Percentiles rank a stretch among this genome's conserved stretches.
phyloP scores from a whole-genome alignment of 2,329 filamentous ascomycete species.

The Fusarium citri region DNA sequence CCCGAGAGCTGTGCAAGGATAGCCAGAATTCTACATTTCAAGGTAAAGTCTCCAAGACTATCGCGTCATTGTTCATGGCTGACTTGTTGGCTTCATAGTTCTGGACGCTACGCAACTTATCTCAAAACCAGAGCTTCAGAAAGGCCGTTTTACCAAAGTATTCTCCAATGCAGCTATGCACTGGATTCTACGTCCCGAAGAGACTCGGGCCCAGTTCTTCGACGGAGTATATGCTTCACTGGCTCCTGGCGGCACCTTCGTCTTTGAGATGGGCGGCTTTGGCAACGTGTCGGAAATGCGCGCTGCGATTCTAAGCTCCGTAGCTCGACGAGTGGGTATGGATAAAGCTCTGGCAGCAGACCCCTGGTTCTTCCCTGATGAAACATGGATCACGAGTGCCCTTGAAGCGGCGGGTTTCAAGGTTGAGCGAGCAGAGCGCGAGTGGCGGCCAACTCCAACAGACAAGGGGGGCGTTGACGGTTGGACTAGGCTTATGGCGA shows the following conservation, averaged over 20 bases:
- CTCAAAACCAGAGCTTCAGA: conserved; percentile 51
- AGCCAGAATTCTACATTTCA: conserved; percentile 58
- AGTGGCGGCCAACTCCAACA: conserved; percentile 73
- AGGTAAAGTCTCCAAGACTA: conserved; percentile 46
- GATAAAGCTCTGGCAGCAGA: conserved; percentile 60
- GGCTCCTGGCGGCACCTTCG: conserved; percentile 66
- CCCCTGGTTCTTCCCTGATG: conserved; percentile 80
- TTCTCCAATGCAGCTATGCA: conserved; percentile 77
- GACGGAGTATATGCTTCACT: conserved; percentile 63
- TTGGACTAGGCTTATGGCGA: conserved; percentile 74
- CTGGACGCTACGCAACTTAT: conserved; percentile 59
- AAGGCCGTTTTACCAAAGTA: conserved; percentile 61
- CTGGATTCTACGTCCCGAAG: conserved; percentile 68
- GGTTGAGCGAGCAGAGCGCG: conserved; percentile 67
- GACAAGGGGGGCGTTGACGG: conserved; percentile 70
- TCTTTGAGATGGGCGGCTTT: conserved; percentile 78
- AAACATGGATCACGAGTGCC: conserved; percentile 65
- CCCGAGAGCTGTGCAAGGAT: conserved; percentile 55
- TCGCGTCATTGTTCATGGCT: too few relatives aligned
- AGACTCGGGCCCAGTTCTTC: conserved; percentile 64
- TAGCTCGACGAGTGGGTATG: conserved; percentile 64
- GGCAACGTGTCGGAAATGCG: conserved; percentile 75
- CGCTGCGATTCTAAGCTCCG: conserved; percentile 65
- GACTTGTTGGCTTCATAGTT: conserved; percentile 48
- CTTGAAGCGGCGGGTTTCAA: conserved; percentile 59